Percentiles rank a stretch among this genome's conserved stretches.
phyloP scores from a whole-genome alignment of 495 filamentous ascomycete species.

The Penicillium desertorum region DNA sequence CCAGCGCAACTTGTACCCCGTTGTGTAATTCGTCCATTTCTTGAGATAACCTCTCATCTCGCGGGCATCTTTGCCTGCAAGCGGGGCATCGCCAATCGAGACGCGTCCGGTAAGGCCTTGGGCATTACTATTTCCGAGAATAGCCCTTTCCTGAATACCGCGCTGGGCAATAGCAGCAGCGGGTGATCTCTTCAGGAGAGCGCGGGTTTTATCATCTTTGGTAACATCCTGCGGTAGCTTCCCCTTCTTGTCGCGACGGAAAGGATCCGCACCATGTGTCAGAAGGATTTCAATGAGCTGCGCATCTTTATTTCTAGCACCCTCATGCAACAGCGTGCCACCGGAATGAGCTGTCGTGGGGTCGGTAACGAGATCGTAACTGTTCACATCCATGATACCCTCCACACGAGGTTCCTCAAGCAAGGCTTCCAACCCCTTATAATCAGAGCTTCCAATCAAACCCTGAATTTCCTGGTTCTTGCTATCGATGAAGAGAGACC shows the following conservation, averaged over 20 bases:
- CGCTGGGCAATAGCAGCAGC: slow-evolving; percentile 92
- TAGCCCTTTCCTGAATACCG: slow-evolving; percentile 94
- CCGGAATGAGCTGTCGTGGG: slow-evolving; percentile 69
- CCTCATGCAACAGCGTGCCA: slow-evolving; percentile 91
- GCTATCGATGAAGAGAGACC: slow-evolving; percentile 84
- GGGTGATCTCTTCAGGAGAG: slow-evolving; percentile 88
- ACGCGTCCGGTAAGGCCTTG: slow-evolving; percentile 56
- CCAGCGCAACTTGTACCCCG: slow-evolving; percentile 94
- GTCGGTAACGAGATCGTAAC: slow-evolving; percentile 81
- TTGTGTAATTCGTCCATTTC: slow-evolving; percentile 99
- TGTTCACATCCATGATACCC: slow-evolving; percentile 85
- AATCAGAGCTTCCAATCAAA: slow-evolving; percentile 67
- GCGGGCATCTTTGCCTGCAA: slow-evolving; percentile 79
- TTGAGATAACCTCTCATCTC: slow-evolving; percentile 99
- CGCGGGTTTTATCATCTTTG: slow-evolving; percentile 85
- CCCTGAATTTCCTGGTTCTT: slow-evolving; percentile 80
- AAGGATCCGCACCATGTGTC: slow-evolving; percentile 96
- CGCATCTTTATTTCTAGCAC: slow-evolving; percentile 79
- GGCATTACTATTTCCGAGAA: slow-evolving; percentile 72
- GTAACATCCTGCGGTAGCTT: slow-evolving; percentile 96
- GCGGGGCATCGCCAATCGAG: slow-evolving; percentile 56
- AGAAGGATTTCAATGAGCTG: slow-evolving; percentile 84
- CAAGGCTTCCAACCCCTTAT: slow-evolving; percentile 72
- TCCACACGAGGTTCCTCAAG: slow-evolving; percentile 82
- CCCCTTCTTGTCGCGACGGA: slow-evolving; percentile 89